Base-by-base conservation (phyloP, 2,329 filamentous ascomycete species). In the Ophiostoma perfectum region DNA sequence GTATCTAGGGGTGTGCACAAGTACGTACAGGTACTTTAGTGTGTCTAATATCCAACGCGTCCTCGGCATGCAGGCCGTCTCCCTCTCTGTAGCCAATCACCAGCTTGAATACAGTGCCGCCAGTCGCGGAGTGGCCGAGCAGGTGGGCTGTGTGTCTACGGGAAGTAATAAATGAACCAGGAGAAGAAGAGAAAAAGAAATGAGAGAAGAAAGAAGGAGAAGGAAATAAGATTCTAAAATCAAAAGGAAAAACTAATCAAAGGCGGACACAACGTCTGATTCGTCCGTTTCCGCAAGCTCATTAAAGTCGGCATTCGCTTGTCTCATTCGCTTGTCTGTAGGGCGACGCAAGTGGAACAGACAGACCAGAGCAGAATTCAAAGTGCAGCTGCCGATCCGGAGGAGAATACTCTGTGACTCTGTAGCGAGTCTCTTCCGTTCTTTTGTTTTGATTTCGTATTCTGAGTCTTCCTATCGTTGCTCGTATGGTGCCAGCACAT, bases 81-180 rank as follows among this genome's bases (percentile, higher is more conserved):
- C 27, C 9, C 49, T 36, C 27, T 6, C n/a, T 16, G 11, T 4
- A 9, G 27, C 55, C 55, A 60, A 60, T 60, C 27, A 38, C 55
- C 55, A 38, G 27, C 55, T 5, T 14, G 12, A 16, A 27, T 38
- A 38, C 27, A 60, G 55, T 6, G 58, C 38, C 38, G 58, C 58
- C 58, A 62, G 58, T 62, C 5, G 16, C 58, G 58, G 58, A 39
- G 58, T 62, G 58, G 58, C 58, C 58, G 58, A 62, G 58, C 12
- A 62, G 38, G 38, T 41, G 58, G 38, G 58, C 36, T 62, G 58
- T 39, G 58, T 16, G 58, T 27, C 27, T 27, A 27, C 27, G 36
- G 27, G 41, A 38, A 62, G 16, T 8, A 62, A 41, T 36, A n/a
- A 62, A 62, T 41, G 11, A 39, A 39, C 38, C 14, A 52, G 27